Evolutionary conservation across 1,284 basidiomycete species (phyloP), one percentile per base, ranked within the genome.

Genomic region (Puccinia hordei): DNA sequence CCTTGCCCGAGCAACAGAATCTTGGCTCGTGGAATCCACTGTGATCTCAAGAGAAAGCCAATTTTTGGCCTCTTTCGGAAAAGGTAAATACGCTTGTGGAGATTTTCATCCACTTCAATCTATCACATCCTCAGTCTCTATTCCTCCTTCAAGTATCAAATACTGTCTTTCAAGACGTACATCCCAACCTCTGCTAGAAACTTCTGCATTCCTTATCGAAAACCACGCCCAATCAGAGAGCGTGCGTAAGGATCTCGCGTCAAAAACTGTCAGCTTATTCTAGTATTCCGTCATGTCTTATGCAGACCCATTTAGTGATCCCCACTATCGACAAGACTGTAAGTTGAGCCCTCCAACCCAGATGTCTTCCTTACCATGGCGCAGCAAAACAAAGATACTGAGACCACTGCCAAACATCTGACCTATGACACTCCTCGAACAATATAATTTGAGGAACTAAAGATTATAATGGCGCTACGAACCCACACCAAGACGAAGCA

Each of bases 271-370:
- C 61, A 38, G 38, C 35, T 63, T 15, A 63, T n/a, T 41, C 61
- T 63, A 30, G 19, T 3, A 2, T 6, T 4, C 35, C 38, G 19
- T 12, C 61, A 71, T 71, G 68, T 46, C 68, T 71, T 71, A 71
- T 22, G 9, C 68, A 44, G 68, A 71, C n/a, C 68, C 68, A 22
- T 71, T 71, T 19, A 71, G 46, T 5, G 68, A 71, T 55, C 68
- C 61, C 17, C 33, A 63, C 17, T 63, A 63, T 41, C 61, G n/a
- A 38, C 61, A 63, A 10, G 35, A 63, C 22, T 63, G 61, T 63
- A 35, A 63, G 61, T 41, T 63, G 35, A 22, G 6, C 13, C 1
- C 61, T 63, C 2, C 17, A 22, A 38, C 33, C n/a, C 22, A 17
- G 15, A 22, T 38, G 2, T 33, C 3, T 59, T 27, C 24, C 57